Percentiles rank a stretch among this genome's conserved stretches.
Evolutionary conservation across 257 asterid species (phyloP).

Genomic region (Scutellaria minor): DNA sequence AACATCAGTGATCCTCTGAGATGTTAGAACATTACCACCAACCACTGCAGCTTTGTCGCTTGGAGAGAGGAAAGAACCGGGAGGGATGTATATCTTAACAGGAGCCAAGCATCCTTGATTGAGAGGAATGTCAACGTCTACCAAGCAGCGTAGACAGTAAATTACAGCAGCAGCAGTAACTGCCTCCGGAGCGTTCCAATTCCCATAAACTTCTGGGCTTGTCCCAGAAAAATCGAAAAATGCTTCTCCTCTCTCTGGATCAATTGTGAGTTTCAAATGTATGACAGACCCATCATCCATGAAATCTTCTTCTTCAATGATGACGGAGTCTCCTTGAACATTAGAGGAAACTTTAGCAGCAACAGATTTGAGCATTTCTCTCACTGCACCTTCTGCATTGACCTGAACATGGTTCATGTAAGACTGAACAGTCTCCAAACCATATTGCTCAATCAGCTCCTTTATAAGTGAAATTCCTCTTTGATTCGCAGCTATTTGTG

Average conservation of each 20-base stretch:
- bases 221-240: slow-evolving; percentile 89
- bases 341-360: slow-evolving; percentile 55
- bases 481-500: slow-evolving; percentile 98
- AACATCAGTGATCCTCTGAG: slow-evolving; percentile 91
- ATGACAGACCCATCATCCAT: slow-evolving; percentile 94
- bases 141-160: slow-evolving; percentile 86
- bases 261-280: slow-evolving; percentile 76
- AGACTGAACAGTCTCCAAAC: slow-evolving; percentile 83
- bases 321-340: slow-evolving; percentile 46
- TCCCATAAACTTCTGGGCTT: slow-evolving; percentile 94
- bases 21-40: slow-evolving; percentile 94
- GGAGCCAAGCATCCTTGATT: slow-evolving; percentile 98
- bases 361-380: slow-evolving; percentile 93
- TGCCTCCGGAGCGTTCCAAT: slow-evolving; percentile 99
- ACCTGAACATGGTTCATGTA: slow-evolving; percentile 92
- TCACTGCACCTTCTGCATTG: slow-evolving; percentile 91
- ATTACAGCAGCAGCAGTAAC: slow-evolving; percentile 96
- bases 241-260: slow-evolving; percentile 76
- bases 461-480: slow-evolving; percentile 89
- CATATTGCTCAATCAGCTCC: slow-evolving; percentile 92
- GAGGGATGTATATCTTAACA: slow-evolving; percentile 76
- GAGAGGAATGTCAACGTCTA: slow-evolving; percentile 89
- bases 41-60: slow-evolving; percentile 93
- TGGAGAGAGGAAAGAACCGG: slow-evolving; percentile 89
- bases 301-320: slow-evolving; percentile 87